Evolutionary conservation across 108 stramenopile genomes (phyloP), one percentile per base, ranked within the genome.

Genomic region (Cyclotella choctawhatcheeana): DNA sequence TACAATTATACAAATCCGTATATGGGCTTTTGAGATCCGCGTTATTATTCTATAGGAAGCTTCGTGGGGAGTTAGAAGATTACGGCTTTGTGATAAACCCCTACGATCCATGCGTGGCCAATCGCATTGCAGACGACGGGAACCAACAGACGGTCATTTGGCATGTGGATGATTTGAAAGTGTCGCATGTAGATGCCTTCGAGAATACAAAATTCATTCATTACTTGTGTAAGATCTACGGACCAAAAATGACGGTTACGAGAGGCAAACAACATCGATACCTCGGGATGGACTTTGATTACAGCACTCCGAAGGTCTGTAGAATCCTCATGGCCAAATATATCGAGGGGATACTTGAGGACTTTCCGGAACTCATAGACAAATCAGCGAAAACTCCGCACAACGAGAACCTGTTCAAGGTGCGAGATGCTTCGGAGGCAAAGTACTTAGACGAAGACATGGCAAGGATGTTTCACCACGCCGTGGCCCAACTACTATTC

Each of bases 31-130:
- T 67, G 34, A 6, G 48, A 29, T 56, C 31, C 7, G 55, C 47
- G n/a, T 50, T 56, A 56, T 26, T 56, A 17, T 56, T 56, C 55
- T 56, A 56, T 26, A 6, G 50, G 17, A 51, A 67, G 8, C 48
- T 67, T 24, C 17, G 8, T 2, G 16, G 25, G 30, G 34, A 67
- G 25, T 30, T 67, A 10, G 29, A 29, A 16, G 30, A 33, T 16
- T 51, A 27, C 25, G 65, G 65, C 8, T 67, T 67, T 29, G 25
- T 12, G 8, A 33, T 40, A 5, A 67, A 67, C 65, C 65, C 65
- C 7, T 67, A 67, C 21, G 65, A 67, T n/a, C 50, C 65, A 7
- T 67, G 65, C 29, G 51, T 67, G 8, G 47, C 47, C 47, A 48
- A 48, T n/a, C 12, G 18, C 17, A 48, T n/a, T 4, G 18, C 47